Evolutionary conservation across 2,329 filamentous ascomycete species (phyloP), one percentile per base, ranked within the genome.

Genomic region (Xylaria multiplex): DNA sequence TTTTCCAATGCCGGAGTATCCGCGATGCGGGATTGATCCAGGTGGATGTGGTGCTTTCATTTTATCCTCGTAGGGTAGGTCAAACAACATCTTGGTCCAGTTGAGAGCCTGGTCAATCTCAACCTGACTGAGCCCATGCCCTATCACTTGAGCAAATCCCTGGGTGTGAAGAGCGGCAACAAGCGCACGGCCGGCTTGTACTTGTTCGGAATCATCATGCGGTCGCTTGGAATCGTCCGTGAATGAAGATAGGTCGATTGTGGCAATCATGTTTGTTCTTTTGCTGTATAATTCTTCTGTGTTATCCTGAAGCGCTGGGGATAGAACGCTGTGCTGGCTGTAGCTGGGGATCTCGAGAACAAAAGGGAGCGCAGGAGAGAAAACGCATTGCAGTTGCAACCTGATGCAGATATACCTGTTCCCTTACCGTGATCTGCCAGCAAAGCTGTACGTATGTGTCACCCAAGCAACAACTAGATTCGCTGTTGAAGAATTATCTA

Each of bases 31-130:
- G 49, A 71, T 71, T 9, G 62, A 52, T 3, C 67, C 70, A 6
- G 61, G 45, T 0, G 70, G 70, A 22, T 73, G 71, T 6, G 67
- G 69, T 6, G 71, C 72, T 54, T 70, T 72, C 66, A 71, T 70
- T 37, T 73, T 73, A 1, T 73, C 70, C 13, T 67, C 63, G 32
- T 67, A 60, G 2, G 71, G 67, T 4, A 73, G 59, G 27, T 72
- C 66, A 32, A 74, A 73, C 13, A 73, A 61, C 13, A 32, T 69
- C 60, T 68, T 69, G 6, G 69, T 66, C 69, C 69, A 72, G 24
- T 50, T 53, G 6, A 73, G 48, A 1, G 71, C 68, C 19, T 69
- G 64, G 3, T 50, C 24, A 9, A 73, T 68, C 14, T 72, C 70
- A 7, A 45, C 9, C 30, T 58, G 67, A 1, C 22, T 50, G 7